Evolutionary conservation across 805 yeast genomes (phyloP).

Genomic region (Kluyveromyces siamensis): DNA sequence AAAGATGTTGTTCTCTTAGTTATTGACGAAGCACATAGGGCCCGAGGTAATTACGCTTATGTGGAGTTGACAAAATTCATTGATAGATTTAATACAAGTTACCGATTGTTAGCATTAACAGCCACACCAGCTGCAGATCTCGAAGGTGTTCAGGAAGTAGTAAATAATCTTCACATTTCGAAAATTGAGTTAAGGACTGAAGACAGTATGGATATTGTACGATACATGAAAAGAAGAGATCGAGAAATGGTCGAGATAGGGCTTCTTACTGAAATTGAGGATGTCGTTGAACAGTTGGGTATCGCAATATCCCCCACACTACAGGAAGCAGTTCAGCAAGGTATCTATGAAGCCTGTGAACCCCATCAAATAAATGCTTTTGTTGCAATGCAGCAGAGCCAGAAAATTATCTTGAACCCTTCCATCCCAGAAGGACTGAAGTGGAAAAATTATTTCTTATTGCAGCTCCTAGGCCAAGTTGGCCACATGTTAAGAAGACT

Average conservation of each 20-base stretch:
- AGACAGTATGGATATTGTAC: conserved; percentile 66
- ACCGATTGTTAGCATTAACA: conserved; percentile 75
- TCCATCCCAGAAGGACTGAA: conserved; percentile 57
- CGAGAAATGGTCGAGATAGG: conserved; percentile 52
- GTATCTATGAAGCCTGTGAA: conserved; percentile 55
- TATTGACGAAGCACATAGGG: conserved; percentile 93
- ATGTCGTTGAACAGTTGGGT: conserved; percentile 45
- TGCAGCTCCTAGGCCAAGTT: conserved; percentile 56
- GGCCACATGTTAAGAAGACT: conserved; percentile 66
- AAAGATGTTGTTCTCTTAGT: conserved; percentile 66
- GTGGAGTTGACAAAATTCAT: conserved; percentile 68
- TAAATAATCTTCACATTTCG: conserved; percentile 64
- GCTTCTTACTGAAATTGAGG: conserved; percentile 44
- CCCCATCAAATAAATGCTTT: conserved; percentile 65
- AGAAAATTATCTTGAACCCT: conserved; percentile 44
- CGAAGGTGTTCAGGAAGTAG: conserved; percentile 80
- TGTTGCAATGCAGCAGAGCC: conserved; percentile 59
- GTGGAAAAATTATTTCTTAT: conserved; percentile 58
- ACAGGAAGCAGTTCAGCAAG: conserved; percentile 51
- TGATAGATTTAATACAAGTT: conserved; percentile 52
- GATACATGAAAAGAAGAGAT: conserved; percentile 63
- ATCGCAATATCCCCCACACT: conserved; percentile 61
- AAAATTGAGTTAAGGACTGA: conserved; percentile 82
- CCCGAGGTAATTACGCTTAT: conserved; percentile 85
- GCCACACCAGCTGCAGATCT: conserved; percentile 93